Percentiles rank a stretch among this genome's conserved stretches.
Conservation (phyloP, 225 moss, liverwort and hornwort genomes). For the Lunularia cruciata region DNA sequence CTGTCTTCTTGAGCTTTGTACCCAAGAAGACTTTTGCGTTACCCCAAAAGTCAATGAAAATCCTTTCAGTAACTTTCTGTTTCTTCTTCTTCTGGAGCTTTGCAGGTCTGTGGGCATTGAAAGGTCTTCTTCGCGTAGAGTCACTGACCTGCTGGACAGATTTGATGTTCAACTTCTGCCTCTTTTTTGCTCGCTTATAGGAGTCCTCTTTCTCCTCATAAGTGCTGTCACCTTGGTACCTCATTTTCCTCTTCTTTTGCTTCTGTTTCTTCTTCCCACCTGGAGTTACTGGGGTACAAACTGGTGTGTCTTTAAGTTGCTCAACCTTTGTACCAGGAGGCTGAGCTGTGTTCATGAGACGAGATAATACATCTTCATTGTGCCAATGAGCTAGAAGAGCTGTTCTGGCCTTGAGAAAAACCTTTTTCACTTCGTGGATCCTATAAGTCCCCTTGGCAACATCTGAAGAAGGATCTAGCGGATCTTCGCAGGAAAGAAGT, state of each 20-base stretch:
- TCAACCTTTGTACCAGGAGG: not conserved
- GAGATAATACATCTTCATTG: constrained; percentile 24
- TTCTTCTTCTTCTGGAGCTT: constrained; percentile 14
- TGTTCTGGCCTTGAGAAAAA: constrained; percentile 30
- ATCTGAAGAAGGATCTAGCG: constrained; percentile 34
- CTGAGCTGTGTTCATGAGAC: constrained; percentile 12
- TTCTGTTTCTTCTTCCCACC: constrained; percentile 4
- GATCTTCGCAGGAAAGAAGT: constrained; percentile 38
- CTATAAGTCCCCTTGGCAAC: constrained; percentile 36
- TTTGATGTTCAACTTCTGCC: not conserved
- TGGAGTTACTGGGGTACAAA: not conserved
- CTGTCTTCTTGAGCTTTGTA: no score
- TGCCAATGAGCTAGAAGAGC: constrained; percentile 36
- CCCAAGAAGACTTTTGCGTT: no score
- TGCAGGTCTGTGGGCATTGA: not conserved
- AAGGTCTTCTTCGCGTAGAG: constrained; percentile 9
- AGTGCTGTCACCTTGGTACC: not conserved
- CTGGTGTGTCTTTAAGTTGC: not conserved
- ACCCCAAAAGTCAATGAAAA: constrained; percentile 5
- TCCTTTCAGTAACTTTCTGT: constrained; percentile 19
- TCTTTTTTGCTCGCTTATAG: not conserved
- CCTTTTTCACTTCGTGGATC: constrained; percentile 30
- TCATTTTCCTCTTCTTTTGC: constrained; percentile 27
- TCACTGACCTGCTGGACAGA: constrained; percentile 15
- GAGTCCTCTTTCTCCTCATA: constrained; percentile 17